Conservation (phyloP, 1,139 yeast genomes). For the Hanseniaspora gamundiae region DNA sequence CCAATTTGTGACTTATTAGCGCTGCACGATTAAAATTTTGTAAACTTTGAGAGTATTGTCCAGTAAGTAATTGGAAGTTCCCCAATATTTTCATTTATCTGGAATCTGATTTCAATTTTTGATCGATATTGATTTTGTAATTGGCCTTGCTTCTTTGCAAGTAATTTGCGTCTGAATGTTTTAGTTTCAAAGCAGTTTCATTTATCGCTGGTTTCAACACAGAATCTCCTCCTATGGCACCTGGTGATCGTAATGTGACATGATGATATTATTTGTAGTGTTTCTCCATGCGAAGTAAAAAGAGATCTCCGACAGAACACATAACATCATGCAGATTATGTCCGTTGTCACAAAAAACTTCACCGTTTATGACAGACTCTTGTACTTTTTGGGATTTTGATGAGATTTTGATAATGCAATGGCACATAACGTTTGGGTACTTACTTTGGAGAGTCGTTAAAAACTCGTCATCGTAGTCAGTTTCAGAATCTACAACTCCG, state of each 20-base stretch:
- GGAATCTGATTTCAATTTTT: slow-evolving; percentile 40
- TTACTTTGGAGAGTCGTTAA: slow-evolving; percentile 29
- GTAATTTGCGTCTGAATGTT: slow-evolving; percentile 13
- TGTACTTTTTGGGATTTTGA: slow-evolving; percentile 3
- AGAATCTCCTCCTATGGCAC: slow-evolving; percentile 43
- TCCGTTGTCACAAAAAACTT: slow-evolving; percentile 13
- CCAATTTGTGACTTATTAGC: slow-evolving; percentile 41
- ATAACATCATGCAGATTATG: slow-evolving; percentile 48
- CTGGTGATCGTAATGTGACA: slow-evolving; percentile 65
- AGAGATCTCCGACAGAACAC: slow-evolving; percentile 58
- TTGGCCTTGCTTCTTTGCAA: slow-evolving; percentile 13
- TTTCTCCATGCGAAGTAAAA: slow-evolving; percentile 50
- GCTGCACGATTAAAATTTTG: slow-evolving; percentile 64
- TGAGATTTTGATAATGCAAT: slow-evolving; percentile 34
- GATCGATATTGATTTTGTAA: slow-evolving; percentile 14
- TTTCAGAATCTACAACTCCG: slow-evolving; percentile 31
- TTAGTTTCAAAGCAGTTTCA: slow-evolving; percentile 15
- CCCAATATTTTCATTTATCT: slow-evolving; percentile 69
- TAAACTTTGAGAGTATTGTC: slow-evolving; percentile 62
- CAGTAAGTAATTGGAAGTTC: slow-evolving; percentile 66
- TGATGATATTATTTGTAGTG: slow-evolving; percentile 62
- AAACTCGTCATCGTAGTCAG: slow-evolving; percentile 22
- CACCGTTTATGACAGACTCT: neutral
- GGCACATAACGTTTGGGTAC: slow-evolving; percentile 53
- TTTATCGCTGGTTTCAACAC: slow-evolving; percentile 23